Evolutionary conservation across 2,329 filamentous ascomycete genomes (phyloP).

Genomic region (Cercospora beticola): DNA sequence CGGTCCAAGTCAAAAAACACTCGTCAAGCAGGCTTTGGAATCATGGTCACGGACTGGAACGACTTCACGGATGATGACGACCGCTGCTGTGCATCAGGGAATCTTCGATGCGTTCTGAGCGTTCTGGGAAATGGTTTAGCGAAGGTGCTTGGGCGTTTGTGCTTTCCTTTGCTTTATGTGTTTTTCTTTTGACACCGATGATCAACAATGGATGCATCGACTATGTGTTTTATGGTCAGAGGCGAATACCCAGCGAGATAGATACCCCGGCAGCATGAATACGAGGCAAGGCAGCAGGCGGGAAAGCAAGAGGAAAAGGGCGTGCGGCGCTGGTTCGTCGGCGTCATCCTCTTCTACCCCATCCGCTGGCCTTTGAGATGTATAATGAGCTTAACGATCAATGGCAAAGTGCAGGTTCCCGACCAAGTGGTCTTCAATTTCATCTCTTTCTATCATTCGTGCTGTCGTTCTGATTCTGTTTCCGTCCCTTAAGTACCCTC

Average conservation of each 20-base stretch:
- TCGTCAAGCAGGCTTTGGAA: neutral
- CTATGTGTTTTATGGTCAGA: neutral
- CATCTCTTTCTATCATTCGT: neutral
- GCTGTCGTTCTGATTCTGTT: neutral
- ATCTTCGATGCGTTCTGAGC: neutral
- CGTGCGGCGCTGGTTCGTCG: neutral
- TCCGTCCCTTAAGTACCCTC: fast-evolving
- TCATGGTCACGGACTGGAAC: neutral
- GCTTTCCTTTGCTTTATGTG: neutral
- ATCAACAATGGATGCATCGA: neutral
- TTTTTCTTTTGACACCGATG: neutral
- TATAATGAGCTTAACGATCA: neutral
- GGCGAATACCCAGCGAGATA: neutral
- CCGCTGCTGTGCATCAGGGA: neutral
- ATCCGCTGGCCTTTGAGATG: neutral
- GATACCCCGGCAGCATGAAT: neutral
- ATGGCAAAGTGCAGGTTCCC: neutral
- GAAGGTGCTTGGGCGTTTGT: slow-evolving; percentile 2
- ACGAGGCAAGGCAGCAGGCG: neutral
- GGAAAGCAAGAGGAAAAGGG: neutral
- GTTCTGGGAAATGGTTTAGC: neutral
- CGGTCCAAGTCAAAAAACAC: neutral
- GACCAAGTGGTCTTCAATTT: neutral
- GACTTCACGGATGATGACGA: neutral
- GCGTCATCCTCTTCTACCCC: neutral